A percentile compares a stretch with the other conserved stretches of the same genome.
Conservation (phyloP, 768 basidiomycete species). For the Paxillus involutus region DNA sequence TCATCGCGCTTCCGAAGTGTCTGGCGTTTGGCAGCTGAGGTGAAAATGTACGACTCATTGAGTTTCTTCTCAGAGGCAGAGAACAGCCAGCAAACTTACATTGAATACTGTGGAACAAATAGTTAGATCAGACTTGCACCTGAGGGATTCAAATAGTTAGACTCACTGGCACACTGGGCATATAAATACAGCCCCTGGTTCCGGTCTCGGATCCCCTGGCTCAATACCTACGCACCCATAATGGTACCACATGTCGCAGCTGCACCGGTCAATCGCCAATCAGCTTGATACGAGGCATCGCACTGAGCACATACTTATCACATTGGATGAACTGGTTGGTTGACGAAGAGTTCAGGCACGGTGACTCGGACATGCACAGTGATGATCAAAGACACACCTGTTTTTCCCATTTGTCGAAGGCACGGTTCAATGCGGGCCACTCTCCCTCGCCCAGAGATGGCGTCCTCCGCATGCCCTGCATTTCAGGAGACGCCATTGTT, state of each 20-base stretch:
- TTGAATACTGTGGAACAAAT: constrained; percentile 5
- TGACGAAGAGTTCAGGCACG: background rate
- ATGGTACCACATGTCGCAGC: constrained; percentile 51
- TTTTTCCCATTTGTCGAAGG: constrained; percentile 18
- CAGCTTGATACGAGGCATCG: background rate
- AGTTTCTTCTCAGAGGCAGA: background rate
- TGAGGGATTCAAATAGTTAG: background rate
- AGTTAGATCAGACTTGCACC: background rate
- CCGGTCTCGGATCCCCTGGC: constrained; percentile 37
- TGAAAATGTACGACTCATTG: background rate
- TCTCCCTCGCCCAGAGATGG: background rate
- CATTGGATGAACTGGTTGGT: constrained; percentile 32
- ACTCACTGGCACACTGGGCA: constrained; percentile 45
- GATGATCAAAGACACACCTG: constrained; percentile 15
- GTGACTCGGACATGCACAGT: background rate
- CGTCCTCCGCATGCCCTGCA: background rate
- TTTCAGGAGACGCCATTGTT: background rate
- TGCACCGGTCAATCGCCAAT: constrained; percentile 10
- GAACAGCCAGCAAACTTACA: constrained; percentile 3
- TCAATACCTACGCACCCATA: constrained; percentile 48
- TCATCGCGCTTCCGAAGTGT: constrained; percentile 7
- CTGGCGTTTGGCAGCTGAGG: constrained; percentile 16
- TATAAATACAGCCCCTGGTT: constrained; percentile 29
- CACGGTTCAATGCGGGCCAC: constrained; percentile 16
- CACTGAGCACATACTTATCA: constrained; percentile 27